Conservation (phyloP, 495 filamentous ascomycete species). For the Penicillium macrosclerotiorum region DNA sequence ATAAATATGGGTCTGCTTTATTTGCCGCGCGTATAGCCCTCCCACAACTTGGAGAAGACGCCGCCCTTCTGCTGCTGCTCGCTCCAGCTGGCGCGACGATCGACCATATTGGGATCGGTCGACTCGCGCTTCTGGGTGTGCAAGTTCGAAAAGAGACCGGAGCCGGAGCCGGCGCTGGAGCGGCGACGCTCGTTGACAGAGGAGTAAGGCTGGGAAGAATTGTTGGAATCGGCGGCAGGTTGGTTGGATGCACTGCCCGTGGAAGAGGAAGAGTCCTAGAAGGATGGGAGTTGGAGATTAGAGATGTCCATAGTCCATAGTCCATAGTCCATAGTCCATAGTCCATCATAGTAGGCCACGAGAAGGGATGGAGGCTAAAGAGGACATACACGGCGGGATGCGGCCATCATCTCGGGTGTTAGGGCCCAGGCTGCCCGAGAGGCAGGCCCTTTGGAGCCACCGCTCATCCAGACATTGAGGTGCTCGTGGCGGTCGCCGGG, state of each 20-base stretch:
- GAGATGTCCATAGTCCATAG: no score
- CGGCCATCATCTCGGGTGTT: conserved; percentile 17
- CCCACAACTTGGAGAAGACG: conserved; percentile 52
- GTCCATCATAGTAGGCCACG: no score
- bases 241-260: conserved; percentile 2
- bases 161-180: conserved; percentile 31
- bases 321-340: no score
- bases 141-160: conserved; percentile 46
- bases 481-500: conserved; percentile 42
- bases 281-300: not conserved
- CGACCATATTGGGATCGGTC: conserved; percentile 32
- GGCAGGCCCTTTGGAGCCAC: conserved; percentile 28
- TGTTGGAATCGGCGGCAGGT: conserved; percentile 2
- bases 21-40: conserved; percentile 45
- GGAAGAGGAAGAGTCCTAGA: conserved; percentile 5
- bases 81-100: conserved; percentile 46
- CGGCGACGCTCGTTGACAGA: conserved; percentile 28
- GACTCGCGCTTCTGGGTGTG: conserved; percentile 51
- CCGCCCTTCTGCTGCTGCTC: conserved; percentile 47
- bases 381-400: conserved; percentile 17
- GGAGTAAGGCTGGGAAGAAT: conserved; percentile 13
- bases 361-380: not conserved
- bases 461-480: conserved; percentile 42
- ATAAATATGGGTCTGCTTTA: conserved; percentile 3
- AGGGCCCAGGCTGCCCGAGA: conserved; percentile 28